Percentiles rank a stretch among this genome's conserved stretches.
These are phyloP conservation scores for Leccinum subtestaceum DNA, from an alignment of 768 basidiomycete species.

Conservation along the genomic window DNA sequence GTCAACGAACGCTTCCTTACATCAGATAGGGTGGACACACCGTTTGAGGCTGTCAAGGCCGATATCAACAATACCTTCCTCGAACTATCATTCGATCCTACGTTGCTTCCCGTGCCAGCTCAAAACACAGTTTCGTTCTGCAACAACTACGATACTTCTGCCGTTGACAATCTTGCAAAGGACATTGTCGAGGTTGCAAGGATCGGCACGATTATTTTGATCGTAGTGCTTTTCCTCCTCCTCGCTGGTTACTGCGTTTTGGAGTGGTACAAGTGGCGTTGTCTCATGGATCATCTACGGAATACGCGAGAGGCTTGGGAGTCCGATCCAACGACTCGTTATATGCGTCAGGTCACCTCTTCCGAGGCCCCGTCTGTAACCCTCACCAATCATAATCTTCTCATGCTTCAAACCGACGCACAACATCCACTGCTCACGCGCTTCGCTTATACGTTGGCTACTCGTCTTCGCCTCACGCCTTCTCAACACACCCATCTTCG, in stretches of 20 bases:
- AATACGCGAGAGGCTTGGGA: conserved; percentile 75
- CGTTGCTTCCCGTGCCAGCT: conserved; percentile 72
- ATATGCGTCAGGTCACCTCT: conserved; percentile 39
- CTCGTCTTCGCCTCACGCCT: conserved; percentile 52
- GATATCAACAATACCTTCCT: conserved; percentile 87
- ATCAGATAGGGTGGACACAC: conserved; percentile 63
- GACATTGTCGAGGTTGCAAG: conserved; percentile 79
- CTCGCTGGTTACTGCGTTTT: conserved; percentile 70
- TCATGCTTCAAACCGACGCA: conserved; percentile 67
- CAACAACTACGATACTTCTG: conserved; percentile 69
- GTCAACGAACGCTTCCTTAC: background rate
- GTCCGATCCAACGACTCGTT: conserved; percentile 63
- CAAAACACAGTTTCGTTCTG: conserved; percentile 75
- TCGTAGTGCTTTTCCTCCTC: conserved; percentile 68
- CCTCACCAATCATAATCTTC: conserved; percentile 72
- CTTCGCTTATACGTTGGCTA: conserved; percentile 53
- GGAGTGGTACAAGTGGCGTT: conserved; percentile 89
- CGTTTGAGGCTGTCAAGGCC: conserved; percentile 83
- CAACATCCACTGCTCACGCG: conserved; percentile 73
- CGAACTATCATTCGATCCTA: conserved; percentile 68
- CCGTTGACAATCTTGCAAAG: conserved; percentile 80
- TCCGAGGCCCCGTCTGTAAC: conserved; percentile 49
- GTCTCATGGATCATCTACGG: conserved; percentile 60
- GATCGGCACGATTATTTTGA: conserved; percentile 74
- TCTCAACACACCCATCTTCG: conserved; percentile 65